Conservation (phyloP, 495 filamentous ascomycete genomes). For the Penicillium fimorum region DNA sequence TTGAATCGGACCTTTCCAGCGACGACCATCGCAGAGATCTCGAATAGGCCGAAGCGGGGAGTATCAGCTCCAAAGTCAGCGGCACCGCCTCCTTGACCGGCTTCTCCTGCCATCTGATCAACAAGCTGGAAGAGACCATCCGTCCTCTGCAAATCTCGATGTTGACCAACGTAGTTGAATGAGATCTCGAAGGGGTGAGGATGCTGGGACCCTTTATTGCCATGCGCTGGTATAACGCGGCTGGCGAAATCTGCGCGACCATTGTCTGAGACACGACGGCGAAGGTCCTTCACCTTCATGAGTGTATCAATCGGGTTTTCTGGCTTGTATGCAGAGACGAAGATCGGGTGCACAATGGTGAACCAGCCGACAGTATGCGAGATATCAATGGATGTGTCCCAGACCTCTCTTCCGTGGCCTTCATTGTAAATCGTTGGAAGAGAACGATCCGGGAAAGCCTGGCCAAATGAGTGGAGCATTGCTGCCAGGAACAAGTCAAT, state of each 20-base stretch:
- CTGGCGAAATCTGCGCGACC: constrained; percentile 51
- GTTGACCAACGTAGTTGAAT: constrained; percentile 67
- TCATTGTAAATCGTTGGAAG: constrained; percentile 56
- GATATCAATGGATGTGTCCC: constrained; percentile 51
- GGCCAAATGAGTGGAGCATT: constrained; percentile 51
- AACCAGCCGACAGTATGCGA: constrained; percentile 64
- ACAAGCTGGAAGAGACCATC: constrained; percentile 61
- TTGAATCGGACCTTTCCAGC: constrained; percentile 60
- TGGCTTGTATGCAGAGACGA: constrained; percentile 21
- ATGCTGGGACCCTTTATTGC: constrained; percentile 36
- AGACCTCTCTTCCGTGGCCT: constrained; percentile 56
- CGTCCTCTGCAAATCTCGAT: constrained; percentile 60
- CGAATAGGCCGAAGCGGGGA: constrained; percentile 64
- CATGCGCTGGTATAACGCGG: constrained; percentile 47
- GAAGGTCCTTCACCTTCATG: constrained; percentile 46
- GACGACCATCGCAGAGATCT: constrained; percentile 60
- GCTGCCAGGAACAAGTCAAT: constrained; percentile 55
- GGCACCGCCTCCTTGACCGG: constrained; percentile 44
- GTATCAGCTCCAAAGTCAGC: constrained; percentile 57
- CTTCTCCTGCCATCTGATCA: constrained; percentile 49
- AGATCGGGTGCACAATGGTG: constrained; percentile 54
- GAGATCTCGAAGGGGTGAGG: constrained; percentile 67
- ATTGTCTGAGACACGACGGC: constrained; percentile 44
- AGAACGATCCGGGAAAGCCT: constrained; percentile 49
- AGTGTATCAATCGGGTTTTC: constrained; percentile 41